Evolutionary conservation across 129 eudicot species (phyloP).

Genomic region (sunflower (Helianthus annuus)): DNA sequence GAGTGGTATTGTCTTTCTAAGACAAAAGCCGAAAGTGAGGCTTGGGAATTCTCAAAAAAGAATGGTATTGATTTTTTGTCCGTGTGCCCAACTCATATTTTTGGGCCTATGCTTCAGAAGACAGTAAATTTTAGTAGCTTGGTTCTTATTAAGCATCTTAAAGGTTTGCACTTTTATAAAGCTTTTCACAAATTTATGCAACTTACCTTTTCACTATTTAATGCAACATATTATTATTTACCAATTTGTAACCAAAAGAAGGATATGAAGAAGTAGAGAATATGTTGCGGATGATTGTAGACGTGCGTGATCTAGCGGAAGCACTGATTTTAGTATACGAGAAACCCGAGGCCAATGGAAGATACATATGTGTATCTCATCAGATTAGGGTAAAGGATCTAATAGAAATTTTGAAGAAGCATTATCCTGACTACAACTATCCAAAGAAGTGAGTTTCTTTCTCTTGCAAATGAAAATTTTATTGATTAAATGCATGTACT

Average conservation of each 20-base stretch:
- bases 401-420: conserved; percentile 56
- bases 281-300: conserved; percentile 49
- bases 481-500: too few species aligned
- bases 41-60: conserved; percentile 65
- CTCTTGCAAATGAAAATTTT: too few species aligned
- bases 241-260: conserved; percentile 38
- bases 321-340: conserved; percentile 57
- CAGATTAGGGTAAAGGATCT: conserved; percentile 35
- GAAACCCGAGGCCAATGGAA: conserved; percentile 79
- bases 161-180: conserved; percentile 43
- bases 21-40: conserved; percentile 72
- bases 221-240: neutral
- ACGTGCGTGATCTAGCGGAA: conserved; percentile 85
- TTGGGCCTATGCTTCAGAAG: conserved; percentile 75
- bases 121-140: conserved; percentile 66
- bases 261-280: conserved; percentile 59
- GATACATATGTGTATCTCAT: conserved; percentile 73
- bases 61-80: conserved; percentile 58
- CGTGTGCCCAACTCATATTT: conserved; percentile 60
- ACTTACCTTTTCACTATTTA: neutral
- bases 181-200: neutral
- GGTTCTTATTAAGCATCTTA: conserved; percentile 64
- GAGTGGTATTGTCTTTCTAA: conserved; percentile 83
- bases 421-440: conserved; percentile 66
- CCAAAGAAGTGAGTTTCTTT: conserved; percentile 58